phyloP scores from a whole-genome alignment of 2,329 filamentous ascomycete species.

The Trichoderma arundinaceum region DNA sequence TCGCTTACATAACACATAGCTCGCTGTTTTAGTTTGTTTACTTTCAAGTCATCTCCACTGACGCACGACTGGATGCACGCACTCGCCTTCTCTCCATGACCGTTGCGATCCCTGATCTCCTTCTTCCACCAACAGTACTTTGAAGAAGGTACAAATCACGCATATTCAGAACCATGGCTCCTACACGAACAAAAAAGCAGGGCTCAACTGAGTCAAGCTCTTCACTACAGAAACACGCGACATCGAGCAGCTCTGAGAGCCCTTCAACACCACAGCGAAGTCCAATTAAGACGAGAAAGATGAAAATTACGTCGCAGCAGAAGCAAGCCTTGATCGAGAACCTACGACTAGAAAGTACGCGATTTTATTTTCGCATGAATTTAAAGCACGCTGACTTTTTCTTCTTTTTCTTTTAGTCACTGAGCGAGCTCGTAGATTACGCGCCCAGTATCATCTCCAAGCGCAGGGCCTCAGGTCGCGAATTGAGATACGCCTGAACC shows the following conservation, averaged over 20 bases:
- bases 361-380: background rate
- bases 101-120: constrained; percentile 4
- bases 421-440: constrained; percentile 82
- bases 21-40: constrained; percentile 25
- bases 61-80: constrained; percentile 11
- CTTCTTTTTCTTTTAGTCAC: constrained; percentile 64
- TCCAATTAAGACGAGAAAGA: constrained; percentile 66
- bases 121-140: constrained; percentile 24
- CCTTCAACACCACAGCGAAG: constrained; percentile 56
- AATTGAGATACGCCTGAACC: constrained; percentile 91
- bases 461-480: constrained; percentile 83
- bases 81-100: constrained; percentile 5
- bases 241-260: constrained; percentile 38
- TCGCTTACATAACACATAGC: constrained; percentile 8
- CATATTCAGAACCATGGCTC: constrained; percentile 52
- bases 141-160: constrained; percentile 13
- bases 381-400: constrained; percentile 32
- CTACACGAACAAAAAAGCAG: constrained; percentile 49
- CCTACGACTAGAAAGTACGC: constrained; percentile 82
- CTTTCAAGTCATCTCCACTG: constrained; percentile 11
- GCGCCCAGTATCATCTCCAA: constrained; percentile 87
- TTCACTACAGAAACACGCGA: constrained; percentile 32
- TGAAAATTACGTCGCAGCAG: constrained; percentile 70
- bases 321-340: constrained; percentile 91
- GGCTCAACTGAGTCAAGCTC: constrained; percentile 37